A percentile compares a stretch with the other conserved stretches of the same genome.
phyloP scores from a whole-genome alignment of 1,139 yeast species.

The Geotrichum australiense region DNA sequence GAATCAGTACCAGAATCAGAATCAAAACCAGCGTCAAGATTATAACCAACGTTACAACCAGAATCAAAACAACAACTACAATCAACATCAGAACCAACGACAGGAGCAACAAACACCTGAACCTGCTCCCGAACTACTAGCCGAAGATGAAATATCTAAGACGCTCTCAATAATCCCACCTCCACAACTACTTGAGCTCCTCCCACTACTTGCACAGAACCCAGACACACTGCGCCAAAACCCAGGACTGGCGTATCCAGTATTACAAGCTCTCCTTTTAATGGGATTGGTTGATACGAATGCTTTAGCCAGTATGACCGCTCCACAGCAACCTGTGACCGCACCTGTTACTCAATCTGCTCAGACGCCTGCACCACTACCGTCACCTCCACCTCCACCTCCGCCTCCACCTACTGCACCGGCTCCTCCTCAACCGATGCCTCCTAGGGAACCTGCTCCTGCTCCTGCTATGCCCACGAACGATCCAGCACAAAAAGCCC shows the following conservation, averaged over 20 bases:
- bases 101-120: constrained; percentile 29
- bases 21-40: constrained; percentile 11
- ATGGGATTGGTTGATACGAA: constrained; percentile 44
- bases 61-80: background rate
- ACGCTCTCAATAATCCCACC: constrained; percentile 54
- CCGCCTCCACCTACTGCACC: constrained; percentile 2
- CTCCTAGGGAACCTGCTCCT: background rate
- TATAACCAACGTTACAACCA: constrained; percentile 17
- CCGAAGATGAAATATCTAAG: constrained; percentile 55
- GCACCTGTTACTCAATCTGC: background rate
- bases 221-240: constrained; percentile 56
- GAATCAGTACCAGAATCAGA: background rate
- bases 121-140: constrained; percentile 46
- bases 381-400: background rate
- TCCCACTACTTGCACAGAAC: constrained; percentile 60
- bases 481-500: constrained; percentile 28
- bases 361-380: background rate
- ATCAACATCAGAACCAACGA: background rate
- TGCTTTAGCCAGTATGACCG: background rate
- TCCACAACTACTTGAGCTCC: constrained; percentile 46
- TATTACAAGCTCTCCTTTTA: constrained; percentile 67
- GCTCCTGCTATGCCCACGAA: background rate
- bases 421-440: background rate
- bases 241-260: constrained; percentile 75
- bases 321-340: background rate